Conservation (phyloP, 2,329 filamentous ascomycete genomes). For the Sporothrix inflata region DNA sequence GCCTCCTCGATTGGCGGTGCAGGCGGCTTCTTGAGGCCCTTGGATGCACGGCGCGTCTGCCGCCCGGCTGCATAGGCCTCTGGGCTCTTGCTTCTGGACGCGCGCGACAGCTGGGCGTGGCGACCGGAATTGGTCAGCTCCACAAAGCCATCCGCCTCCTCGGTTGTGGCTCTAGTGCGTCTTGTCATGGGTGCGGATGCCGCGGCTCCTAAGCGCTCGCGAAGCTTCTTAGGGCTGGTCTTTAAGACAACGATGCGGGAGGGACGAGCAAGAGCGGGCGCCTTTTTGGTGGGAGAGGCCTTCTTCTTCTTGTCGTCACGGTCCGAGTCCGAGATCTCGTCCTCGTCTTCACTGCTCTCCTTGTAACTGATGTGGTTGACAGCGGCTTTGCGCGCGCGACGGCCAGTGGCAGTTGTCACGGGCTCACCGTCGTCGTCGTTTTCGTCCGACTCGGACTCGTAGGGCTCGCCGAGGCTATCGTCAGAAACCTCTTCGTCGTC, state of each 20-base stretch:
- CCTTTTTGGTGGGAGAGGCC: conserved; percentile 28
- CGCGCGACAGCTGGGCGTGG: conserved; percentile 54
- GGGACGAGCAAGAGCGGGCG: conserved; percentile 26
- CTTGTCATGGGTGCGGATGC: conserved; percentile 42
- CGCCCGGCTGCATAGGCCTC: conserved; percentile 48
- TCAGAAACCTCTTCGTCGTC: conserved; percentile 61
- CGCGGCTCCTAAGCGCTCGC: conserved; percentile 27
- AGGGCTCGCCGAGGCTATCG: conserved; percentile 56
- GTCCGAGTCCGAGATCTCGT: conserved; percentile 44
- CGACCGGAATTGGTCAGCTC: conserved; percentile 65
- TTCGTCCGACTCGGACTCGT: conserved; percentile 47
- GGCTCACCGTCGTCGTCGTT: conserved; percentile 46
- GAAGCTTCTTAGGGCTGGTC: conserved; percentile 32
- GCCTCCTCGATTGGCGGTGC: conserved; percentile 52
- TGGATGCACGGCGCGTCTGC: conserved; percentile 54
- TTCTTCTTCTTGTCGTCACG: conserved; percentile 44
- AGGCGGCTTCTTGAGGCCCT: conserved; percentile 54
- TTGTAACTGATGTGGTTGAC: conserved; percentile 51
- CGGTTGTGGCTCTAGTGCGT: conserved; percentile 58
- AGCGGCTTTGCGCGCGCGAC: conserved; percentile 51
- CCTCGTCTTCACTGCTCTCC: conserved; percentile 49
- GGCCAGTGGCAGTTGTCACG: conserved; percentile 48
- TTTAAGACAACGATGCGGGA: conserved; percentile 41
- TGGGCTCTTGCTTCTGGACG: conserved; percentile 60
- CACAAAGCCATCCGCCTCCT: conserved; percentile 59